Evolutionary conservation across 192 early-diverging fungal species (phyloP).

Genomic region (Dimargaris cristalligena): DNA sequence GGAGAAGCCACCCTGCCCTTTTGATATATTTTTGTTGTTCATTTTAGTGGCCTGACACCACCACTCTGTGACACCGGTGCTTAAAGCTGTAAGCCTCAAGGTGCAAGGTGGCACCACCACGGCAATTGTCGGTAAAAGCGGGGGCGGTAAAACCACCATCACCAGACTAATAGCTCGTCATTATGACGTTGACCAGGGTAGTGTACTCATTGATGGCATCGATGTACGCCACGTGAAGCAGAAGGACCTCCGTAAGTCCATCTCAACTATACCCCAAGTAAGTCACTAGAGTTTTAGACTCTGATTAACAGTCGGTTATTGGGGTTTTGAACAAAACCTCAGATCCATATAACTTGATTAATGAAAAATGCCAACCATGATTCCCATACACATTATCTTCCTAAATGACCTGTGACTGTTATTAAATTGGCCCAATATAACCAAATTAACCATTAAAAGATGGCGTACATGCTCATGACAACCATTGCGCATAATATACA

Average conservation of each 20-base stretch:
- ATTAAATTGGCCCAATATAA: background rate
- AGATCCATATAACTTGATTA: background rate
- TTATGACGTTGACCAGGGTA: conserved; percentile 50
- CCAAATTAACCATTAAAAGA: background rate
- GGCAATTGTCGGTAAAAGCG: conserved; percentile 3
- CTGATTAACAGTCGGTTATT: too few relatives aligned
- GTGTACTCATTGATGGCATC: conserved; percentile 60
- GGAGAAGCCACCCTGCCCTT: too few relatives aligned
- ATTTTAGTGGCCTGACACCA: too few relatives aligned
- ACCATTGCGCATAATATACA: conserved; percentile 68
- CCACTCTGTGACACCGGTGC: conserved; percentile 14
- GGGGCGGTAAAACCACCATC: conserved; percentile 33
- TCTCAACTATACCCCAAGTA: conserved; percentile 69
- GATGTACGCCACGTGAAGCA: conserved; percentile 52
- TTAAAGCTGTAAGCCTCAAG: background rate
- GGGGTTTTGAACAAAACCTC: too few relatives aligned
- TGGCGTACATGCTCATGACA: conserved; percentile 74
- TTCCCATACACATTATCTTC: background rate
- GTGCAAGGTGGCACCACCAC: conserved; percentile 8
- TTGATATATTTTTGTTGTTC: too few relatives aligned
- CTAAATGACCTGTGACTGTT: background rate
- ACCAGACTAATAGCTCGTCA: conserved; percentile 53
- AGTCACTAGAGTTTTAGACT: too few relatives aligned
- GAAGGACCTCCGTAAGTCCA: conserved; percentile 40
- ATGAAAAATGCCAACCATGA: background rate